phyloP scores from a whole-genome alignment of 176 grass and related monocot species.

The Phyllostachys edulis region DNA sequence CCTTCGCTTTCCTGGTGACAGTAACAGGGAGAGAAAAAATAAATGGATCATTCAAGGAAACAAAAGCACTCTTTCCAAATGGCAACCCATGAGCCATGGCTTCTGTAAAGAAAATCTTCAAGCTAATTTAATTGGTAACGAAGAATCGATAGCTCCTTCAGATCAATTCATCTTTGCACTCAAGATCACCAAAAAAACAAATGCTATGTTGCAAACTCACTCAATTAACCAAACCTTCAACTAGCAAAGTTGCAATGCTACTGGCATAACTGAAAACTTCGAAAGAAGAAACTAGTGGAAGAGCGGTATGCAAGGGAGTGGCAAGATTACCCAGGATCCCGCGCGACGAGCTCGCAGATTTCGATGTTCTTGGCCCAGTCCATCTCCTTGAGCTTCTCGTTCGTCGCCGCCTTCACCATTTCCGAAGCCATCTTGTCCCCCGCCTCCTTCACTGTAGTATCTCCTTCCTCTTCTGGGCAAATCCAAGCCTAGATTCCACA shows the following conservation, averaged over 20 bases:
- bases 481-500: conserved; percentile 33
- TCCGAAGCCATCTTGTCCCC: conserved; percentile 54
- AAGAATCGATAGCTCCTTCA: not conserved
- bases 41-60: not conserved
- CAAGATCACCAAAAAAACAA: not conserved
- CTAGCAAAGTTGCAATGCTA: conserved; percentile 4
- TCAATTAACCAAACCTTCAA: not conserved
- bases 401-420: conserved; percentile 89
- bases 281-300: not conserved
- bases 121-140: conserved; percentile 4
- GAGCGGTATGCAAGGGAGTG: not conserved
- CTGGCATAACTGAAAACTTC: not conserved
- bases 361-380: conserved; percentile 97
- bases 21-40: conserved; percentile 21
- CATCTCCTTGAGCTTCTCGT: conserved; percentile 87
- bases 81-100: conserved; percentile 35
- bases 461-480: conserved; percentile 1
- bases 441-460: not conserved
- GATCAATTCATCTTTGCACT: conserved; percentile 23
- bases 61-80: conserved; percentile 34
- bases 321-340: conserved; percentile 65
- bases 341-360: conserved; percentile 92
- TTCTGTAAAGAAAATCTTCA: conserved; percentile 19
- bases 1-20: conserved; percentile 82
- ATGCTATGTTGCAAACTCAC: not conserved